Conservation (phyloP, 108 stramenopile genomes). For the Bacterosira constricta region DNA sequence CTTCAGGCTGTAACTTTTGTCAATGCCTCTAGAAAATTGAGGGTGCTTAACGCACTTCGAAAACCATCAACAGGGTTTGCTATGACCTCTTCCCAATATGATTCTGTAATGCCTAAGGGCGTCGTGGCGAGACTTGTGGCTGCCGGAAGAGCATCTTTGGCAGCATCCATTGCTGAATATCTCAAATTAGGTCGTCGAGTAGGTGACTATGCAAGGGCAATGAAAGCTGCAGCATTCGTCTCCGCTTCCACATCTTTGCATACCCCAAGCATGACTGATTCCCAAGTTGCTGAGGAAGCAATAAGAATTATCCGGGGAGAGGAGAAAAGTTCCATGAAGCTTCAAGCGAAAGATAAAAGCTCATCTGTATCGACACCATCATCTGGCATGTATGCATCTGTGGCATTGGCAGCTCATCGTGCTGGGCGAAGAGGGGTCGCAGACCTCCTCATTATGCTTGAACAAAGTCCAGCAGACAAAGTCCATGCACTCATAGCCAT, state of each 20-base stretch:
- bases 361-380: slow-evolving; percentile 38
- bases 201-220: slow-evolving; percentile 72
- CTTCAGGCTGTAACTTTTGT: slow-evolving; percentile 68
- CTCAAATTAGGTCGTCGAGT: slow-evolving; percentile 68
- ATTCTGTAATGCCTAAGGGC: slow-evolving; percentile 78
- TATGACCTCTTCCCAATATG: slow-evolving; percentile 87
- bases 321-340: slow-evolving; percentile 10
- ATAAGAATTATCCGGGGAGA: slow-evolving; percentile 72
- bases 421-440: slow-evolving; percentile 82
- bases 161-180: slow-evolving; percentile 68
- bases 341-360: slow-evolving; percentile 10
- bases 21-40: slow-evolving; percentile 73
- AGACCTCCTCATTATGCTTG: slow-evolving; percentile 72
- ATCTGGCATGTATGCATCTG: slow-evolving; percentile 78
- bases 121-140: slow-evolving; percentile 76
- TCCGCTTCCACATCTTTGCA: slow-evolving; percentile 8
- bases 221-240: slow-evolving; percentile 77
- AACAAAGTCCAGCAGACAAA: slow-evolving; percentile 79
- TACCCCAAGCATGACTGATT: slow-evolving; percentile 44
- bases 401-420: slow-evolving; percentile 77
- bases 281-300: slow-evolving; percentile 72
- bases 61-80: slow-evolving; percentile 79
- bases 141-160: slow-evolving; percentile 72
- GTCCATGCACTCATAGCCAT: slow-evolving; percentile 79
- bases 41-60: slow-evolving; percentile 87